Conservation (phyloP, 192 early-diverging fungal species). For the Paraglomus brasilianum region DNA sequence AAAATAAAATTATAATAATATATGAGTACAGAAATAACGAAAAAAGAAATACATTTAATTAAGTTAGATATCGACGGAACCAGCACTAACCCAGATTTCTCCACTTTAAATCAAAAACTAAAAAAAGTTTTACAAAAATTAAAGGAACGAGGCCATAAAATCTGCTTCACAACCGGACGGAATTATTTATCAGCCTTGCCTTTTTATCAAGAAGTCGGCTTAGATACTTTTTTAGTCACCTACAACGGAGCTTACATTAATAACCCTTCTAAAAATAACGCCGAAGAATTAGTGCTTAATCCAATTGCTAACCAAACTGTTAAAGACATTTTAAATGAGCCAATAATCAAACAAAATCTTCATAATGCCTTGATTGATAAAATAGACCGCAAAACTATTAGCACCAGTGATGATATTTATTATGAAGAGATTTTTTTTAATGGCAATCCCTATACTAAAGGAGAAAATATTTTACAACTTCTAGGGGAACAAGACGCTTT, state of each 20-base stretch:
- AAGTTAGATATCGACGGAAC: constrained; percentile 15
- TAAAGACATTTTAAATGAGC: background rate
- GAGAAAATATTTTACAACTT: constrained; percentile 10
- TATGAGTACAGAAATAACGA: constrained; percentile 26
- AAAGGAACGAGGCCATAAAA: constrained; percentile 13
- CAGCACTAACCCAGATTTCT: background rate
- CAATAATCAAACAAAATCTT: constrained; percentile 14
- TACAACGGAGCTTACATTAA: constrained; percentile 25
- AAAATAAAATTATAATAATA: background rate
- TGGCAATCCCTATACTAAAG: constrained; percentile 6
- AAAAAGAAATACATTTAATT: constrained; percentile 28
- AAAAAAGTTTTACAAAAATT: constrained; percentile 24
- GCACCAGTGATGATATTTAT: constrained; percentile 24
- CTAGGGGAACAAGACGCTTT: constrained; percentile 5
- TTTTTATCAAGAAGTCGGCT: constrained; percentile 23
- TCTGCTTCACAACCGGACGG: constrained; percentile 13
- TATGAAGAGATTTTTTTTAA: constrained; percentile 22
- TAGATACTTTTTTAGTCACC: constrained; percentile 23
- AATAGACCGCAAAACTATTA: background rate
- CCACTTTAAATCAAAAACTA: constrained; percentile 3
- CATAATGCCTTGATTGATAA: constrained; percentile 2
- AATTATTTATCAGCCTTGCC: constrained; percentile 24
- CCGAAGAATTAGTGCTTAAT: constrained; percentile 1
- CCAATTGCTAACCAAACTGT: background rate
- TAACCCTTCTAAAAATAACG: background rate